Percentiles rank a stretch among this genome's conserved stretches.
Evolutionary conservation across 257 asterid genomes (phyloP).

Genomic region (Nicotiana noctiflora): DNA sequence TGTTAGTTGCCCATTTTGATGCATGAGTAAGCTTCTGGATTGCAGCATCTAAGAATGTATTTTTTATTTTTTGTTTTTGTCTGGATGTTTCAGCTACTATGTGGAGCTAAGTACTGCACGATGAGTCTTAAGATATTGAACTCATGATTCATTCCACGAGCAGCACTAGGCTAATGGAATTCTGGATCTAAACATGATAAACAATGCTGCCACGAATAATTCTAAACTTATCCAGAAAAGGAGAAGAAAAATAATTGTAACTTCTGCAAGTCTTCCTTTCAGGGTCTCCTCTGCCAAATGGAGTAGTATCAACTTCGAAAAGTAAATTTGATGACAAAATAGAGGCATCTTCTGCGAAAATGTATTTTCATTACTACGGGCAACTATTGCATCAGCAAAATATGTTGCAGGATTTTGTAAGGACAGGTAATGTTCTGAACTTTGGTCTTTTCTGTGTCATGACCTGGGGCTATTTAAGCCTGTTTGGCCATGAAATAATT

Average conservation of each 20-base stretch:
- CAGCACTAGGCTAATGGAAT: background rate
- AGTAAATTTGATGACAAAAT: conserved; percentile 93
- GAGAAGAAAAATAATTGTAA: background rate
- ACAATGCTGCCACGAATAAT: background rate
- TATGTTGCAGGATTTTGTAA: conserved; percentile 97
- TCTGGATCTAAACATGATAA: background rate
- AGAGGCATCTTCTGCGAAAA: conserved; percentile 94
- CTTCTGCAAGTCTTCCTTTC: conserved; percentile 12
- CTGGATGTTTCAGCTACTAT: background rate
- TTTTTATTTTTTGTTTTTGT: background rate
- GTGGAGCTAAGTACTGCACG: background rate
- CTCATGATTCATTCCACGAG: conserved; percentile 1
- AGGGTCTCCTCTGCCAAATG: conserved; percentile 64
- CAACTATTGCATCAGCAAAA: conserved; percentile 98
- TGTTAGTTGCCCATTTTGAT: background rate
- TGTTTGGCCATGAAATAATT: background rate
- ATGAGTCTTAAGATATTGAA: background rate
- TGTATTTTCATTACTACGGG: conserved; percentile 98
- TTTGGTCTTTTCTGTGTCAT: background rate
- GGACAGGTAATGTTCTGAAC: conserved; percentile 60
- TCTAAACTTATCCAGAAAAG: background rate
- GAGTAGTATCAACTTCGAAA: conserved; percentile 38
- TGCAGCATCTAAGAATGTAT: background rate
- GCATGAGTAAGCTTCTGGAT: background rate
- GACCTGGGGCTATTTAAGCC: background rate